Evolutionary conservation across 2,329 filamentous ascomycete genomes (phyloP).

Genomic region (Colletotrichum falcatum): DNA sequence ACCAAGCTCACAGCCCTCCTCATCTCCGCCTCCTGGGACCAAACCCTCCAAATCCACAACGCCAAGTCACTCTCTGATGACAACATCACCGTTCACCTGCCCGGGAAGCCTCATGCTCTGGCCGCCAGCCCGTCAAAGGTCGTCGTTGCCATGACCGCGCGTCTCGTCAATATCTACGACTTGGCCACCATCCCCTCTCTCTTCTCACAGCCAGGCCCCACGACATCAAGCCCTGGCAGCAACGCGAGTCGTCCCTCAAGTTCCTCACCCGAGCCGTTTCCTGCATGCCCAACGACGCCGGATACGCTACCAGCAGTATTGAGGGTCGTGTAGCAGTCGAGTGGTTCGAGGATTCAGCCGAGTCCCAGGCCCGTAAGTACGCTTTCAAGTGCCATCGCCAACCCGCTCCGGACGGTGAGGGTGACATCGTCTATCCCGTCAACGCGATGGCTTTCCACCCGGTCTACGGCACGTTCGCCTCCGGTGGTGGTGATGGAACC

Average conservation of each 20-base stretch:
- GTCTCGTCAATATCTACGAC: conserved; percentile 95
- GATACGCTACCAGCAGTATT: conserved; percentile 92
- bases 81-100: conserved; percentile 77
- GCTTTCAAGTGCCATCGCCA: conserved; percentile 99
- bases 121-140: conserved; percentile 82
- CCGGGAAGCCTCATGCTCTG: conserved; percentile 90
- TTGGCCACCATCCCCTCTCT: conserved; percentile 73
- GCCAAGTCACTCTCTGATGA: conserved; percentile 62
- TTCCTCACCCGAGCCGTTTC: conserved; percentile 94
- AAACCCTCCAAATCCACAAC: conserved; percentile 86
- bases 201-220: conserved; percentile 62
- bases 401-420: conserved; percentile 70
- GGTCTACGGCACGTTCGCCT: conserved; percentile 84
- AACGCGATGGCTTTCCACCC: conserved; percentile 92
- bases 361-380: conserved; percentile 93
- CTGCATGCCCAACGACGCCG: conserved; percentile 96
- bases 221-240: conserved; percentile 85
- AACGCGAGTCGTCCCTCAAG: conserved; percentile 92
- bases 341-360: conserved; percentile 92
- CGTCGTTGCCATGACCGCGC: conserved; percentile 94
- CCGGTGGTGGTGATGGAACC: conserved; percentile 88
- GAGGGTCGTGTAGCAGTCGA: conserved; percentile 97
- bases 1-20: conserved; percentile 68
- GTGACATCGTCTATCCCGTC: conserved; percentile 90
- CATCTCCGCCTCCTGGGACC: conserved; percentile 94